A percentile compares a stretch with the other conserved stretches of the same genome.
Evolutionary conservation across 768 basidiomycete species (phyloP).

Genomic region (Podaxis rugospora): DNA sequence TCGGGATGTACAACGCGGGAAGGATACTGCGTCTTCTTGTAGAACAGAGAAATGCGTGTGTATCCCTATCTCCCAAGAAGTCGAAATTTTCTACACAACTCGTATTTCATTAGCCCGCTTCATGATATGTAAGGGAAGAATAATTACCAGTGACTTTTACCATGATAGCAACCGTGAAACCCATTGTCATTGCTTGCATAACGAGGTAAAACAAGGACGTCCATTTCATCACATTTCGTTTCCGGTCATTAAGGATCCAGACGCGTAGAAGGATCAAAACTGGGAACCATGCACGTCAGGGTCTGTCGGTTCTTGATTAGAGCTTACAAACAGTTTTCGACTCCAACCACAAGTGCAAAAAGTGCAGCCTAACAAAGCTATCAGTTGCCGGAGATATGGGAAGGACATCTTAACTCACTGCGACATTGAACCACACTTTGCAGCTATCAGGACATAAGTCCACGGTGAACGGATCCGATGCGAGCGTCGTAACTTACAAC

Average conservation of each 20-base stretch:
- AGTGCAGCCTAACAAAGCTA: neutral
- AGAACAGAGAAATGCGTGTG: neutral
- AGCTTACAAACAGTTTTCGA: constrained; percentile 1
- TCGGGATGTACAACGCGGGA: neutral
- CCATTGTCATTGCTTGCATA: constrained; percentile 3
- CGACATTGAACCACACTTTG: constrained; percentile 1
- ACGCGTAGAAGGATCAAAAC: constrained; percentile 4
- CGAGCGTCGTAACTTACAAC: neutral
- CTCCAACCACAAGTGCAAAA: neutral
- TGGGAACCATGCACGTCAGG: neutral
- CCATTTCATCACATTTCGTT: constrained; percentile 3
- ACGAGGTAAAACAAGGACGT: neutral
- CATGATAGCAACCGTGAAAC: neutral
- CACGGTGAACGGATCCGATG: neutral
- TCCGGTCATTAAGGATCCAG: constrained; percentile 1
- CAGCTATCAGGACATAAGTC: neutral
- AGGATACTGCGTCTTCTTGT: neutral
- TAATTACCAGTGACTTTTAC: neutral
- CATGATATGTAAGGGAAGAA: neutral
- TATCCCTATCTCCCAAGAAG: neutral
- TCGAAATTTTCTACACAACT: neutral
- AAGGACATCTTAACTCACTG: neutral
- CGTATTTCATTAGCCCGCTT: neutral
- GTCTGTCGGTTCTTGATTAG: neutral
- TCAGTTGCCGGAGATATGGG: neutral